Base-by-base conservation (phyloP, 2,329 filamentous ascomycete genomes). In the Nemania sp. region DNA sequence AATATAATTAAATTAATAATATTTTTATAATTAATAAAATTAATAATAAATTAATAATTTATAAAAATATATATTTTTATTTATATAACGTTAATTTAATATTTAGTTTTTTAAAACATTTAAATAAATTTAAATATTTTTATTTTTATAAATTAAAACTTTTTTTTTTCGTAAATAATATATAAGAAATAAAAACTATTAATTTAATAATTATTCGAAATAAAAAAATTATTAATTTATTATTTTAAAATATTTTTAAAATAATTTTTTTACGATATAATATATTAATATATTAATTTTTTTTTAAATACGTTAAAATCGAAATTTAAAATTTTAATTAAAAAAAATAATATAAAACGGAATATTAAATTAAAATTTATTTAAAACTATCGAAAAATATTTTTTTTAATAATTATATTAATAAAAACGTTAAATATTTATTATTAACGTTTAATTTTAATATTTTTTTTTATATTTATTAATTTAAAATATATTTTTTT, bases 1-100 rank as follows among this genome's bases (percentile, higher is more conserved):
- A 56, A 28, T 0, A 23, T 39, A 11, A 31, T 56, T 1, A 49
- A 54, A 17, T 45, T 50, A 24, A 54, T 14, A 19, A 50, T 9
- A 20, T 54, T 45, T 8, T 31, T 31, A 40, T 54, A 31, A 23
- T 37, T 40, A 26, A 14, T 46, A 20, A 54, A 26, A 12, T 30
- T 41, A n/a, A 54, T 46, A 23, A 54, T 54, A 14, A 22, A 24
- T 17, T 41, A 17, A 26, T 54, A 45, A 30, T 53, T 34, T 9
- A 33, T 53, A 33, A 53, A 53, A 20, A 53, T 22, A 34, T 42
- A 48, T n/a, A 53, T 30, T 41, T 6, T 28, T 6, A 4, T 7
- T 26, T 48, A 36, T 3, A 8, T n/a, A 3, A 52, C 23, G 22
- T 52, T 42, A 17, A 52, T 34, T 26, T 40, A 52, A 12, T 52